Evolutionary conservation across 164 flowering plant species (phyloP), one percentile per base, ranked within the genome.

Genomic region (Tetrastigma voinierianum): DNA sequence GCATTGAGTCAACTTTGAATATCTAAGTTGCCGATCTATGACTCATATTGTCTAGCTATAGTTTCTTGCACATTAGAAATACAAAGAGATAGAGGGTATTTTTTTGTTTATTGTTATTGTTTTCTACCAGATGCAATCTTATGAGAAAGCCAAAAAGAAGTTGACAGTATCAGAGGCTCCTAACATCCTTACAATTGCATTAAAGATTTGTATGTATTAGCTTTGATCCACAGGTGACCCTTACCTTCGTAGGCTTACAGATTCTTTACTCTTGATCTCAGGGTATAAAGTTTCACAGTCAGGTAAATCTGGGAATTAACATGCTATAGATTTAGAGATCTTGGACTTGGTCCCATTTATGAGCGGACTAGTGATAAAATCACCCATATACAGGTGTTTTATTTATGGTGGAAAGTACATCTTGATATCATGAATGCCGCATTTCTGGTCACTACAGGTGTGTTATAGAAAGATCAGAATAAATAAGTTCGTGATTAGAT

Each of bases 361-460:
- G 87, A 89, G 90, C 64, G 84, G 18, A 82, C 86, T 65, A 80
- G 79, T 70, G 98, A 92, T 66, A 90, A 90, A 79, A 64, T 72
- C 87, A 3, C 93, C 96, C 44, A 57, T 84, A 51, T 95, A 92
- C 76, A 81, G 74, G 73, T 97, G 73, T 97, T 95, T 59, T 95
- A 90, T 73, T 97, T 85, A 15, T 95, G 46, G 82, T 95, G n/a
- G n/a, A n/a, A n/a, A n/a, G 99, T 89, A 47, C 99, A 95, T 72
- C 66, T 95, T 82, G 99, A 92, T 78, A 43, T 82, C 57, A 84
- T 87, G 93, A 96, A 92, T 82, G 93, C 98, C 19, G 71, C 99
- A 14, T 96, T 87, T 92, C 97, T 70, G 99, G 99, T 64, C 99
- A 96, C 70, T 96, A 96, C 61, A n/a, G n/a, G 88, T 96, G 32